Conservation (phyloP, 2,329 filamentous ascomycete genomes). For the Colletotrichum brevisporum region DNA sequence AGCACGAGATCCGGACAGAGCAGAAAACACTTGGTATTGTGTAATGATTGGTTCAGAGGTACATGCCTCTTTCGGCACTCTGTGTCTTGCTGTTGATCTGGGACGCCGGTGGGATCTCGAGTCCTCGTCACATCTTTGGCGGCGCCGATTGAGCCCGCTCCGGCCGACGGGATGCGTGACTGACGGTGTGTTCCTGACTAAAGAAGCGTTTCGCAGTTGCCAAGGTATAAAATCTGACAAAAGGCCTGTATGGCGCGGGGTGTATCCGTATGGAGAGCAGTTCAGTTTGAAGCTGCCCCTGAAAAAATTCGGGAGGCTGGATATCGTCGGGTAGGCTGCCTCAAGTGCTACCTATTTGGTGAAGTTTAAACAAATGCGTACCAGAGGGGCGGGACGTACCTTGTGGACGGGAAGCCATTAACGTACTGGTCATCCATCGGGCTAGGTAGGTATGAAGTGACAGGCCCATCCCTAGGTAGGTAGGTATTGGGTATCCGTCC, state of each 20-base stretch:
- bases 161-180: conserved; percentile 19
- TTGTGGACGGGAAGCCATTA: too few relatives aligned
- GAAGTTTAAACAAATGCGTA: background rate
- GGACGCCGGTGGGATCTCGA: conserved; percentile 7
- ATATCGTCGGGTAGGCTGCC: conserved; percentile 1
- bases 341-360: background rate
- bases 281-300: conserved; percentile 19
- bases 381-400: too few relatives aligned
- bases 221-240: background rate
- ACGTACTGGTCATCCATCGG: too few relatives aligned
- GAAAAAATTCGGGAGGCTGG: conserved; percentile 32
- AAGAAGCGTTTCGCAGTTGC: background rate
- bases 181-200: conserved; percentile 29
- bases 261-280: background rate
- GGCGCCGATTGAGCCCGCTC: background rate
- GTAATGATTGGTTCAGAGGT: background rate
- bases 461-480: too few relatives aligned
- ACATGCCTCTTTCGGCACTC: background rate
- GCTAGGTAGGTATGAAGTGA: too few relatives aligned
- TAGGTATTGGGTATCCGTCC: too few relatives aligned
- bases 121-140: conserved; percentile 21
- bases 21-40: too few relatives aligned
- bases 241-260: conserved; percentile 18
- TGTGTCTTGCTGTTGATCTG: background rate
- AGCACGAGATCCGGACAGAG: too few relatives aligned